These are phyloP conservation scores for Ochetophila trinervis DNA, from an alignment of 306 rosid species.

Conservation along the genomic window DNA sequence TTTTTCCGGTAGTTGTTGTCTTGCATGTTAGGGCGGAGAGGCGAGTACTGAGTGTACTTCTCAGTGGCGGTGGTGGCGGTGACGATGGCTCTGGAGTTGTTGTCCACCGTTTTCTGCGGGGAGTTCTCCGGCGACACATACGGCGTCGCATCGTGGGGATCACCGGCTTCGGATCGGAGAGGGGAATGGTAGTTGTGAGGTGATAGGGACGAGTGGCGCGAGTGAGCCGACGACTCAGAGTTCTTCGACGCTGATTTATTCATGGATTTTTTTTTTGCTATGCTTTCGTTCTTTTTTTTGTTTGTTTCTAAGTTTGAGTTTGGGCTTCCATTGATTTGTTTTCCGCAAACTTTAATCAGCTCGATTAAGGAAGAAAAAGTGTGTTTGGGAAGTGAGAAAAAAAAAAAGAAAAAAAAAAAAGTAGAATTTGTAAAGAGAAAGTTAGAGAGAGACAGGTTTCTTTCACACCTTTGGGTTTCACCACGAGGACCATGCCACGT, in stretches of 20 bases:
- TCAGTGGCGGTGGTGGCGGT: constrained; percentile 33
- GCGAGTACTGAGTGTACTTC: constrained; percentile 41
- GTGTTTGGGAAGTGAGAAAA: constrained; percentile 44
- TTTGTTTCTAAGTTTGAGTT: constrained; percentile 4
- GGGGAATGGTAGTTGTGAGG: constrained; percentile 71
- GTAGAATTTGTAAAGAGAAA: constrained; percentile 8
- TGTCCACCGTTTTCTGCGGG: constrained; percentile 39
- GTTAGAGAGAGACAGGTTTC: constrained; percentile 2
- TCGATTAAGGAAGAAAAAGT: constrained; percentile 5
- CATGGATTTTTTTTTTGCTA: constrained; percentile 28
- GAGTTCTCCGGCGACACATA: constrained; percentile 58
- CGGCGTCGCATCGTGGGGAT: constrained; percentile 52
- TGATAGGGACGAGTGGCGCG: constrained; percentile 55
- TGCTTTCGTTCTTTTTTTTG: constrained; percentile 1
- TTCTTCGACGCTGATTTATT: constrained; percentile 47
- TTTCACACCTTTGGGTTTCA: constrained; percentile 22
- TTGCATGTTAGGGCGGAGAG: constrained; percentile 27
- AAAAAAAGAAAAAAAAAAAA: constrained; percentile 13
- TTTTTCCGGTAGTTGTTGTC: constrained; percentile 20
- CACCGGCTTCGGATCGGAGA: constrained; percentile 66
- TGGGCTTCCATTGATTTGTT: constrained; percentile 24
- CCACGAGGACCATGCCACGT: constrained; percentile 31
- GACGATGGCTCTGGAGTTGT: constrained; percentile 61
- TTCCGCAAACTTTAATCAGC: constrained; percentile 27
- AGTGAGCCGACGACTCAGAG: constrained; percentile 50